Evolutionary conservation across 2,329 filamentous ascomycete species (phyloP), one percentile per base, ranked within the genome.

Genomic region (Curvularia lunata): DNA sequence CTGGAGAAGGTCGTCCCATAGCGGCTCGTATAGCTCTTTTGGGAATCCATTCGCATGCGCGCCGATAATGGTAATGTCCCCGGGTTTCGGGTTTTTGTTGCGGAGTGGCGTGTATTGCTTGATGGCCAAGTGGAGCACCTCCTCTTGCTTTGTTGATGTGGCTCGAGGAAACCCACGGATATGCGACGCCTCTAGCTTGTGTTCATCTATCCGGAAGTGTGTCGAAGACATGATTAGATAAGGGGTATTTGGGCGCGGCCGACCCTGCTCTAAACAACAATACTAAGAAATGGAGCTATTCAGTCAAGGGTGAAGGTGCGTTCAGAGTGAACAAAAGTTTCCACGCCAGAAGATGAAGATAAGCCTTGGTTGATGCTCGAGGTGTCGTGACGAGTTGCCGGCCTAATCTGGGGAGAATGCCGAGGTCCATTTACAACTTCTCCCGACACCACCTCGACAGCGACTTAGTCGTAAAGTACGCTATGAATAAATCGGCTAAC

Each of bases 21-120:
- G 80, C 0, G 94, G 91, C 70, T 97, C 93, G 72, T 97, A 97
- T 2, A 97, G 78, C 81, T 98, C 94, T 90, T 97, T 98, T 10
- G 91, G 90, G 66, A 97, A 97, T 10, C 89, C 94, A 79, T 97
- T 97, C 48, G 92, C 94, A 78, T 97, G 93, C 4, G 89, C 89
- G 10, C 85, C 92, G 54, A 98, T 87, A 57, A 98, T 88, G 19
- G 92, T 97, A 8, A 97, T 80, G 75, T 95, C 91, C 32, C 91
- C 91, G 1, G 86, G 85, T 61, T 86, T 82, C 0, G 91, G 89
- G 23, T 80, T 77, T 0, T 81, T 83, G 67, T 93, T 92, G 70
- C 88, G 84, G 54, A 86, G 80, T 1, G 93, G 93, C 0, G 85
- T 90, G 74, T 98, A 98, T 73, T 97, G 91, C 81, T 97, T 97